Base-by-base conservation (phyloP, 352 stramenopile genomes). In the Pythium sp. region DNA sequence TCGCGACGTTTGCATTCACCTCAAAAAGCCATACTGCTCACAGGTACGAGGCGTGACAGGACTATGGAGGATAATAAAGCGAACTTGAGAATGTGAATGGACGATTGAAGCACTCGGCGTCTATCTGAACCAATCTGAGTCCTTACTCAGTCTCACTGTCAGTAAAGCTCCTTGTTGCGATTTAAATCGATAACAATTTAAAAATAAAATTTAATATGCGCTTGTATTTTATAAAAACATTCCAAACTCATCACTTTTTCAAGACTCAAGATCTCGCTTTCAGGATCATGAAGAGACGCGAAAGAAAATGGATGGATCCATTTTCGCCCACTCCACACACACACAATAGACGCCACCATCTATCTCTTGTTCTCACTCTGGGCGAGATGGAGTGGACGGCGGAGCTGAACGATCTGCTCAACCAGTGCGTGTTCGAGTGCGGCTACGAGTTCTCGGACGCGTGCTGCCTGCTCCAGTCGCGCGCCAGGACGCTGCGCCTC, bases 381-480 rank as follows among this genome's bases (percentile, higher is more conserved):
- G 41, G 0, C 5, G 15, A 49, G 67, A 91, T 91, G 86, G 74
- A 81, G 62, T 93, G 86, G 86, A 91, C 82, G 24, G 36, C 47
- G 1, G 80, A 87, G 69, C 76, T 91, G 9, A 78, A 90, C 43
- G 72, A 74, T 53, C 72, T 90, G 68, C 71, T 93, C 53, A 91
- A 90, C 60, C 81, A 92, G 67, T 91, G 86, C 69, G 84, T 90
- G 32, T 92, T 92, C 69, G 82, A 87, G 64, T 76, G 77, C 43
- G 73, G 82, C 64, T 94, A 94, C 68, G 81, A 93, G 72, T 93
- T 93, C 43, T 72, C 70, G 5, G 67, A 61, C 2, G 75, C 83
- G 5, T 72, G 80, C 43, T 54, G 57, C 32, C 51, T 81, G 28
- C 79, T 92, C 59, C 64, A 73, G 49, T 72, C 71, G 30, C 81